These are phyloP conservation scores for Globisporangium megalacanthum DNA, from an alignment of 352 stramenopile species.

Conservation along the genomic window DNA sequence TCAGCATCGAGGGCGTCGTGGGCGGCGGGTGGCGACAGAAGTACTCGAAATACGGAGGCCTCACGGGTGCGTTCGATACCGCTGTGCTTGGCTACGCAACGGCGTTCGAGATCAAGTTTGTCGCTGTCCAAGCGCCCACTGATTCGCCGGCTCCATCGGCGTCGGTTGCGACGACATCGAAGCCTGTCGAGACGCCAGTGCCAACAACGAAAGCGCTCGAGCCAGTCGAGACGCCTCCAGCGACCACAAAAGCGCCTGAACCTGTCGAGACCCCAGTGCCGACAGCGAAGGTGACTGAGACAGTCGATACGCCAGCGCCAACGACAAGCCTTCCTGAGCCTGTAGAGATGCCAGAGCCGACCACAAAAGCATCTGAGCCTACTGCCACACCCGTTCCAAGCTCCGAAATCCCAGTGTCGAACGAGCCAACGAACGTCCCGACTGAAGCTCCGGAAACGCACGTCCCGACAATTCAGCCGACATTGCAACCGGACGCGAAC, in stretches of 20 bases:
- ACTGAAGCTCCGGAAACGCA: conserved; percentile 1
- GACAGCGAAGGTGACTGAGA: background rate
- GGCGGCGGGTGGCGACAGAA: conserved; percentile 23
- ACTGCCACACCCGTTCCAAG: background rate
- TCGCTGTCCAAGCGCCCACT: conserved; percentile 2
- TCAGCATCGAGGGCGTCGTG: conserved; percentile 19
- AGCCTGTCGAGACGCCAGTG: background rate
- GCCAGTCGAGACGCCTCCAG: background rate
- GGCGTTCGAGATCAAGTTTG: conserved; percentile 21
- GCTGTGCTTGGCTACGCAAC: conserved; percentile 22
- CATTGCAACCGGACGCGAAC: background rate
- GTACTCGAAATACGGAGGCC: conserved; percentile 11
- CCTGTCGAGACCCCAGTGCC: background rate
- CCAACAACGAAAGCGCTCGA: background rate
- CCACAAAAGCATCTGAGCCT: background rate
- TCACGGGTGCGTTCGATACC: conserved; percentile 7
- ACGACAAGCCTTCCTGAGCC: background rate
- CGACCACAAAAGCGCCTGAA: no score
- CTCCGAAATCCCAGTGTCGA: background rate
- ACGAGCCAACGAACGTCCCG: background rate
- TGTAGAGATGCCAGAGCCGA: background rate
- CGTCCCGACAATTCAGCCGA: background rate
- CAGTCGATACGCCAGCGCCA: background rate
- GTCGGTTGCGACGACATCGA: background rate
- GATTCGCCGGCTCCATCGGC: conserved; percentile 1